Evolutionary conservation across 805 yeast species (phyloP), one percentile per base, ranked within the genome.

Genomic region (Yarrowia osloensis): DNA sequence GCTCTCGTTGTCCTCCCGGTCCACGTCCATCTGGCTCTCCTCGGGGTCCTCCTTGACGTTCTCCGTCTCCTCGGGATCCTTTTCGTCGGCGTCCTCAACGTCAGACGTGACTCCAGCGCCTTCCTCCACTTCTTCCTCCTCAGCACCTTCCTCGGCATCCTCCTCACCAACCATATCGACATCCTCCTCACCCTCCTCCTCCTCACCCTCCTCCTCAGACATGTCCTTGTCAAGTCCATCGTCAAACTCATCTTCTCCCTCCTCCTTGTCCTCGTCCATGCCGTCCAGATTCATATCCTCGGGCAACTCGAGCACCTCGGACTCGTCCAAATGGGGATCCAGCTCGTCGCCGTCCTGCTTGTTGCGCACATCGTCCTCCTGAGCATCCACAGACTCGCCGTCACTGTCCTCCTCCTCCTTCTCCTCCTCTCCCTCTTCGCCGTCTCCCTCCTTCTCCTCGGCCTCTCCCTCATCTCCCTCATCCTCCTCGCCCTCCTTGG

Each of bases 281-380:
- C 87, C 87, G 73, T 94, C 98, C 33, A 94, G 80, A 71, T 94
- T 87, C 82, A 94, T 85, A 72, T 93, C 97, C 17, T 95, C 98
- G 0, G 98, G 98, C 31, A 94, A 80, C 24, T 95, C 97, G 70
- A 94, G 80, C 3, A 93, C 87, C 68, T 95, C 98, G 6, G 86
- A 81, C 74, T 95, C 97, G 21, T 93, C 94, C 54, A 88, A 91
- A 68, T 86, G 80, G 19, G 85, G 85, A 52, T 91, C 96, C 63
- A 90, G 75, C 68, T 88, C 86, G 62, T 89, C 89, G 46, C 87
- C 90, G 40, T 90, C 91, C 12, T 91, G 95, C 63, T 87, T 90
- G 71, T 88, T 91, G 62, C 88, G 89, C 61, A 86, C 90, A 1
- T 84, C 86, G 1, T 81, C 87, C 42, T 76, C 75, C 21, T 78